Evolutionary conservation across 2,329 filamentous ascomycete genomes (phyloP).

Genomic region (Pseudocercospora vitis): DNA sequence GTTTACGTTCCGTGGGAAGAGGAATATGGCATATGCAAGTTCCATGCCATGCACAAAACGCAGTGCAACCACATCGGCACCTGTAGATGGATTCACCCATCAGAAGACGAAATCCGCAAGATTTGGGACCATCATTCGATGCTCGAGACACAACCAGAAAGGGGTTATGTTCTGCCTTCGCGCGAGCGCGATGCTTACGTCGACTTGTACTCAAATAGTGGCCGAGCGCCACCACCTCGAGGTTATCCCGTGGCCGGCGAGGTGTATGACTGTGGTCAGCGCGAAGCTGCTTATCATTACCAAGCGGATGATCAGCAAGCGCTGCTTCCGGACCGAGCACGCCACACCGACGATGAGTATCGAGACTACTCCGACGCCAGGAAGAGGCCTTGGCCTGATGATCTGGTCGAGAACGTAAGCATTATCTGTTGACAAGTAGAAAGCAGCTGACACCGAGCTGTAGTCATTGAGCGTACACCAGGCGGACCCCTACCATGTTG

Average conservation of each 20-base stretch:
- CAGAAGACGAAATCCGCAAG: conserved; percentile 12
- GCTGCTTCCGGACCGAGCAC: background rate
- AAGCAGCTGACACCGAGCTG: background rate
- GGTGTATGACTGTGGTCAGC: background rate
- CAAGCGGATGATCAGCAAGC: background rate
- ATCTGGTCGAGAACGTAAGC: background rate
- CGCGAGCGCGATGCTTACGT: background rate
- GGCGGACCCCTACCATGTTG: background rate
- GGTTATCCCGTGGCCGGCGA: background rate
- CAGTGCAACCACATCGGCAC: conserved; percentile 13
- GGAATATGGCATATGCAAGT: conserved; percentile 31
- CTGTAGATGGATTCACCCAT: conserved; percentile 27
- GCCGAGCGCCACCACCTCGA: background rate
- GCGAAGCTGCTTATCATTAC: background rate
- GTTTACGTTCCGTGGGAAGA: conserved; percentile 28
- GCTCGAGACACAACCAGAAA: background rate
- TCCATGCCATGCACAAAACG: conserved; percentile 20
- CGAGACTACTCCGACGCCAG: background rate
- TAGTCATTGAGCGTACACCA: background rate
- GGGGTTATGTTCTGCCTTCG: background rate
- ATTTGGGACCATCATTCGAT: conserved; percentile 23
- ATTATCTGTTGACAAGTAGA: too few species aligned
- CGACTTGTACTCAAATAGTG: background rate
- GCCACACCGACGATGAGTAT: background rate
- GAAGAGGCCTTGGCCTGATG: background rate